Percentiles rank a stretch among this genome's conserved stretches.
phyloP scores from a whole-genome alignment of 2,329 filamentous ascomycete species.

The Hyphodiscus sp. region DNA sequence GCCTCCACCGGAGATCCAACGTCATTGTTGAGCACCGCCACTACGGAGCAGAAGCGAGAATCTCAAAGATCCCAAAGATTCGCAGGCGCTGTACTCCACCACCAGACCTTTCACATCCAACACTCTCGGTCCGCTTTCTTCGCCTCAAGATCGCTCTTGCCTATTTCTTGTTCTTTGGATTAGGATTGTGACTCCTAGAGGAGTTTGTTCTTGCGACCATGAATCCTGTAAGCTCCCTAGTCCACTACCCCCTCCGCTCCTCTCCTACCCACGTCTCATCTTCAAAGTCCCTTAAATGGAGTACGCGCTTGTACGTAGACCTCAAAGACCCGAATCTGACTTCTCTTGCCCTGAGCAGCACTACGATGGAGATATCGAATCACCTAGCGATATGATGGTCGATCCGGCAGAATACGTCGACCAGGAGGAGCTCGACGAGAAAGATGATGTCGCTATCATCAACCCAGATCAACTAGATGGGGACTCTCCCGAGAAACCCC shows the following conservation, averaged over 20 bases:
- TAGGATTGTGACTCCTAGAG: neutral
- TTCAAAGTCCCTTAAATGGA: neutral
- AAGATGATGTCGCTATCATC: constrained; percentile 36
- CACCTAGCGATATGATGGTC: constrained; percentile 29
- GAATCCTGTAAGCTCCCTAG: constrained; percentile 13
- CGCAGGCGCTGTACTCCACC: neutral
- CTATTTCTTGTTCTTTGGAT: neutral
- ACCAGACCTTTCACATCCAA: no score
- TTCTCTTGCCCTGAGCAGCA: constrained; percentile 16
- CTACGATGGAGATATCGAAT: constrained; percentile 24
- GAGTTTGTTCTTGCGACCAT: constrained; percentile 1
- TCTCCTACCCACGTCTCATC: neutral
- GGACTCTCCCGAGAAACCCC: constrained; percentile 19
- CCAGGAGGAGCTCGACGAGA: constrained; percentile 29
- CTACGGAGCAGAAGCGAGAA: neutral
- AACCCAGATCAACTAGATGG: constrained; percentile 30
- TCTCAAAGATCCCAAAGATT: neutral
- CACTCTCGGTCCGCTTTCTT: neutral
- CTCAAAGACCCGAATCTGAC: constrained; percentile 7
- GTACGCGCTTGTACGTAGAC: neutral
- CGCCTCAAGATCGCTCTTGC: neutral
- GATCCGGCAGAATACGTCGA: constrained; percentile 28
- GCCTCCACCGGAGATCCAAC: neutral
- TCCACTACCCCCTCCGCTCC: neutral
- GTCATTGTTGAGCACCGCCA: neutral